phyloP scores from a whole-genome alignment of 257 asterid species.

The Solanum peruvianum region DNA sequence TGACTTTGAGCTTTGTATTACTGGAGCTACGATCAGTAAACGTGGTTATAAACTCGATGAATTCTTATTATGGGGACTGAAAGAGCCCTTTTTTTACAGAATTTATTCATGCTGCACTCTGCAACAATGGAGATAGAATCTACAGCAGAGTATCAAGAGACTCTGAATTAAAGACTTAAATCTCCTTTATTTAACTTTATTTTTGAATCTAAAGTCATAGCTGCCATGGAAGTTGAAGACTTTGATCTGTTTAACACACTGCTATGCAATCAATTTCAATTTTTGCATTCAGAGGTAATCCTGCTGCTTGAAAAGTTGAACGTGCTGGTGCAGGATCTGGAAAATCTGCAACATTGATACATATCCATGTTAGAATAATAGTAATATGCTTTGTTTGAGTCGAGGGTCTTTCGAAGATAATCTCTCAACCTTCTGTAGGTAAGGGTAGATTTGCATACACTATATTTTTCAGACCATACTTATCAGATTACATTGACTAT shows the following conservation, averaged over 20 bases:
- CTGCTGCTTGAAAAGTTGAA: constrained; percentile 85
- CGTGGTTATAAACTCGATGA: background rate
- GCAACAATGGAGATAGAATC: background rate
- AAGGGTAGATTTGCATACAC: background rate
- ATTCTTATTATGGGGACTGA: background rate
- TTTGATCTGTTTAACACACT: constrained; percentile 3
- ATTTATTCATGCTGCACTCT: background rate
- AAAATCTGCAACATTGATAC: constrained; percentile 44
- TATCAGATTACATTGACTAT: background rate
- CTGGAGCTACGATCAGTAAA: background rate
- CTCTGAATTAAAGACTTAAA: background rate
- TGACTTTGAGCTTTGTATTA: too few species aligned
- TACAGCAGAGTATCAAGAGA: background rate
- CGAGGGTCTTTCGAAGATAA: background rate
- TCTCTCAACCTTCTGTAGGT: background rate
- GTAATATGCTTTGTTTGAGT: background rate
- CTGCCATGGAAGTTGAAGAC: background rate
- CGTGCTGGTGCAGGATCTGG: constrained; percentile 85
- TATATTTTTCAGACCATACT: accelerated
- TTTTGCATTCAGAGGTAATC: constrained; percentile 68
- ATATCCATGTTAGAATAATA: background rate
- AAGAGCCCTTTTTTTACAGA: background rate
- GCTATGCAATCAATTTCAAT: constrained; percentile 89
- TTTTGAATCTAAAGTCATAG: background rate
- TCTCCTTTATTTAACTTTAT: background rate